Evolutionary conservation across 148 eudicot genomes (phyloP).

Genomic region (Rhododendron simsii): DNA sequence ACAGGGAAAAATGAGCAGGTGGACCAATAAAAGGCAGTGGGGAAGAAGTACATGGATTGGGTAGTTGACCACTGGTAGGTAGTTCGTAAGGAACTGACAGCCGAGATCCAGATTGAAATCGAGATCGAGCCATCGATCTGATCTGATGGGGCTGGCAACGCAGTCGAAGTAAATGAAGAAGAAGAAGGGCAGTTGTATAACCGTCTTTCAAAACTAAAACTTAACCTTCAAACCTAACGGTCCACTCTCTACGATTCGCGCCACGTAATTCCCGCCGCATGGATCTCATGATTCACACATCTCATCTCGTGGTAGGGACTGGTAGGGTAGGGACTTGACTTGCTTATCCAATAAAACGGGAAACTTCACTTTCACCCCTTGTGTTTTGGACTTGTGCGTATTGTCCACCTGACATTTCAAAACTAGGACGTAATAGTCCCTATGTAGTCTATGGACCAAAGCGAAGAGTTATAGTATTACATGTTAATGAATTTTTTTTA

Average conservation of each 20-base stretch:
- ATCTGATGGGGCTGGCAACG: neutral
- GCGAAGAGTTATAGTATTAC: neutral
- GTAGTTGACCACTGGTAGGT: neutral
- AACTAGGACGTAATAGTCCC: neutral
- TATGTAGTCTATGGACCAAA: neutral
- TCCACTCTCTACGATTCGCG: neutral
- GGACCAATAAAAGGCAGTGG: neutral
- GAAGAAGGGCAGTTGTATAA: neutral
- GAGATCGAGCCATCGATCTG: neutral
- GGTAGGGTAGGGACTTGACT: neutral
- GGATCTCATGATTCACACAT: neutral
- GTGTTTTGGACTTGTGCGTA: neutral
- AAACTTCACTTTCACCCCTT: neutral
- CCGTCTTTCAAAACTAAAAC: neutral
- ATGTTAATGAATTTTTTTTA: too few species aligned
- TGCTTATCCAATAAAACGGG: neutral
- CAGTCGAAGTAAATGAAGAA: neutral
- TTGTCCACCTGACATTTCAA: neutral
- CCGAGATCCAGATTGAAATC: neutral
- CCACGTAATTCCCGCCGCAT: neutral
- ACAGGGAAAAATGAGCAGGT: neutral
- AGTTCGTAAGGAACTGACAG: neutral
- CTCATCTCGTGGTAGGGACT: too few species aligned
- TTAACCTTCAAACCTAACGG: constrained; percentile 1
- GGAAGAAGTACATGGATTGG: neutral